Evolutionary conservation across 1,284 basidiomycete genomes (phyloP).

Genomic region (Irpex rosettiformis): DNA sequence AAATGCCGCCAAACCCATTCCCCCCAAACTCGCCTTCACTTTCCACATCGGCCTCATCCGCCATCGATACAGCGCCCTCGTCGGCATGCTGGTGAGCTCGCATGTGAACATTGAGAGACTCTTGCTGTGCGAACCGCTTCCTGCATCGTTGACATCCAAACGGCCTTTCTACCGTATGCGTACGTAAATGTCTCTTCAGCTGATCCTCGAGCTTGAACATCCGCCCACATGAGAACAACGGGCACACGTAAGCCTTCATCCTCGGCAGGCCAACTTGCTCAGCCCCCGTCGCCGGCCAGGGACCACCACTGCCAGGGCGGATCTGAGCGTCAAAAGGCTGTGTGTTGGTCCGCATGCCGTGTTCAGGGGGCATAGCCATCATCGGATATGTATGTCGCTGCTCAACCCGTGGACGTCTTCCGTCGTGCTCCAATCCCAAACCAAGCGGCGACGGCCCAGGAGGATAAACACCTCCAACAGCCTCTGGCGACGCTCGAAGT

Average conservation of each 20-base stretch:
- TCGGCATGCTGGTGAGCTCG: conserved; percentile 66
- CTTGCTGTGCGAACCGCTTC: conserved; percentile 81
- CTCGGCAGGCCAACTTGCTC: conserved; percentile 25
- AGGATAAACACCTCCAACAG: neutral
- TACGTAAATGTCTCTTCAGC: conserved; percentile 80
- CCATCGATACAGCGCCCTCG: conserved; percentile 19
- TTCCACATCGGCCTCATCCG: conserved; percentile 21
- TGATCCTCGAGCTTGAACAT: conserved; percentile 90
- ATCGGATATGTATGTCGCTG: conserved; percentile 25
- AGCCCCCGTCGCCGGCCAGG: conserved; percentile 16
- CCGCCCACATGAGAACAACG: conserved; percentile 75
- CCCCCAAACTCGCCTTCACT: conserved; percentile 26
- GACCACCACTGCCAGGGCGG: conserved; percentile 8
- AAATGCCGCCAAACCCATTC: conserved; percentile 17
- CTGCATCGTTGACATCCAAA: conserved; percentile 71
- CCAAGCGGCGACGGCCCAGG: neutral
- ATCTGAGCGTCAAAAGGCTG: conserved; percentile 17
- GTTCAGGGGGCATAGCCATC: conserved; percentile 10
- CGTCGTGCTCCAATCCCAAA: neutral
- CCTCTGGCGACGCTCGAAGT: conserved; percentile 7
- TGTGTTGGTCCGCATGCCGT: conserved; percentile 20
- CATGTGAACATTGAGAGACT: conserved; percentile 82
- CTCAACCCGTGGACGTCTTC: conserved; percentile 18
- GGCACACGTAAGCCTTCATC: conserved; percentile 74
- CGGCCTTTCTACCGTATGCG: conserved; percentile 87